These are phyloP conservation scores for Pseudodiploospora longispora DNA, from an alignment of 2,329 filamentous ascomycete genomes.

Conservation along the genomic window DNA sequence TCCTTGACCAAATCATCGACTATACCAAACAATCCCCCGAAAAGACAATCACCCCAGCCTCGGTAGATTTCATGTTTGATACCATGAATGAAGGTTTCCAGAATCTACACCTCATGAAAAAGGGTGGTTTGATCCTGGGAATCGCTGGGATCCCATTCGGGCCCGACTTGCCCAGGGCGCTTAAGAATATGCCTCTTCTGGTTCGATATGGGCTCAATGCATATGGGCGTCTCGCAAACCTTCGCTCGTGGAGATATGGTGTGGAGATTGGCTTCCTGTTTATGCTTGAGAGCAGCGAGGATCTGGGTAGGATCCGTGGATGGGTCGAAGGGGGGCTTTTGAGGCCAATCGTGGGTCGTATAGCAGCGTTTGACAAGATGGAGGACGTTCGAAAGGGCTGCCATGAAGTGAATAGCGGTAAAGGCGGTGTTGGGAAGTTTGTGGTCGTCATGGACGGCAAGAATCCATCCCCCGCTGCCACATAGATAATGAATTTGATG, in stretches of 20 bases:
- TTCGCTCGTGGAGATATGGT: constrained; percentile 28
- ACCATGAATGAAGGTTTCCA: constrained; percentile 35
- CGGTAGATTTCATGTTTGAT: constrained; percentile 43
- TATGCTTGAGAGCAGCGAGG: constrained; percentile 29
- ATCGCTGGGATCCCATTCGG: too few species aligned
- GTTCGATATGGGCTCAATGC: too few species aligned
- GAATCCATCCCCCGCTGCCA: too few species aligned
- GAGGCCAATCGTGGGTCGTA: constrained; percentile 30
- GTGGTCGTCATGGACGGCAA: constrained; percentile 10
- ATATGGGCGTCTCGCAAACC: too few species aligned
- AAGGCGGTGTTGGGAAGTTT: constrained; percentile 20
- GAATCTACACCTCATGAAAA: constrained; percentile 30
- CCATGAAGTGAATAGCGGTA: constrained; percentile 23
- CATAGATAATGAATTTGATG: too few species aligned
- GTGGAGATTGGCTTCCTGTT: constrained; percentile 27
- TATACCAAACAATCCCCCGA: constrained; percentile 36
- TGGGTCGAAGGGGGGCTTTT: constrained; percentile 34
- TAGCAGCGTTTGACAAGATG: constrained; percentile 34
- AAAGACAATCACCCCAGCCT: constrained; percentile 29
- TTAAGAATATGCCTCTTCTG: too few species aligned
- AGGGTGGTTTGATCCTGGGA: constrained; percentile 9
- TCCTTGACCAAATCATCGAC: constrained; percentile 44
- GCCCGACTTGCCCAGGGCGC: too few species aligned
- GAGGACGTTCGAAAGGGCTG: constrained; percentile 33
- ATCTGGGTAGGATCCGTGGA: constrained; percentile 33